These are phyloP conservation scores for Ramaria rubella DNA, from an alignment of 768 basidiomycete genomes.

Conservation along the genomic window DNA sequence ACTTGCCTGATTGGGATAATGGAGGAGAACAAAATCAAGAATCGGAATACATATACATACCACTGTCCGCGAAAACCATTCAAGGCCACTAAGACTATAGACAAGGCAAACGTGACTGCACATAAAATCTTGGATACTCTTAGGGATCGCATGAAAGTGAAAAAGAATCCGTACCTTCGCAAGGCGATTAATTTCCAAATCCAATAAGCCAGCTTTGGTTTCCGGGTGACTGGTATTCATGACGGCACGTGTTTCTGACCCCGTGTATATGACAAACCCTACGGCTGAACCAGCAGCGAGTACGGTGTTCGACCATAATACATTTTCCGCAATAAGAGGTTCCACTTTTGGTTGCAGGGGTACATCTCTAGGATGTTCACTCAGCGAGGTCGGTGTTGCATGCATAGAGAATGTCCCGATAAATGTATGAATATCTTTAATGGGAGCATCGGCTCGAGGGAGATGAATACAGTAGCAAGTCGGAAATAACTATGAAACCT, in stretches of 20 bases:
- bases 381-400: constrained; percentile 14
- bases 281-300: constrained; percentile 91
- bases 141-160: neutral
- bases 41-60: constrained; percentile 95
- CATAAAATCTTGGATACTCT: constrained; percentile 69
- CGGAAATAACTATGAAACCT: constrained; percentile 17
- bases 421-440: constrained; percentile 95
- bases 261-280: constrained; percentile 92
- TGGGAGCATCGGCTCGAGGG: constrained; percentile 77
- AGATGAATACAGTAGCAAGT: constrained; percentile 12
- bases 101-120: constrained; percentile 86
- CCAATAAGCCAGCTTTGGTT: constrained; percentile 88
- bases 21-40: constrained; percentile 95
- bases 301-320: constrained; percentile 96
- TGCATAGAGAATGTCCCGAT: constrained; percentile 78
- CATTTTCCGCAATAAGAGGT: constrained; percentile 91
- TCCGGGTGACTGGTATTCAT: constrained; percentile 98
- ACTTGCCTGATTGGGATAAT: constrained; percentile 97
- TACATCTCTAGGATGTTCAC: constrained; percentile 33
- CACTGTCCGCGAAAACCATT: constrained; percentile 95
- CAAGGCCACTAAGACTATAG: constrained; percentile 84
- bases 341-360: constrained; percentile 48
- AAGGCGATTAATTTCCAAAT: constrained; percentile 90
- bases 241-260: constrained; percentile 89
- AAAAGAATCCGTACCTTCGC: constrained; percentile 63